phyloP scores from a whole-genome alignment of 768 basidiomycete genomes.

The Clitopilus passeckerianus region DNA sequence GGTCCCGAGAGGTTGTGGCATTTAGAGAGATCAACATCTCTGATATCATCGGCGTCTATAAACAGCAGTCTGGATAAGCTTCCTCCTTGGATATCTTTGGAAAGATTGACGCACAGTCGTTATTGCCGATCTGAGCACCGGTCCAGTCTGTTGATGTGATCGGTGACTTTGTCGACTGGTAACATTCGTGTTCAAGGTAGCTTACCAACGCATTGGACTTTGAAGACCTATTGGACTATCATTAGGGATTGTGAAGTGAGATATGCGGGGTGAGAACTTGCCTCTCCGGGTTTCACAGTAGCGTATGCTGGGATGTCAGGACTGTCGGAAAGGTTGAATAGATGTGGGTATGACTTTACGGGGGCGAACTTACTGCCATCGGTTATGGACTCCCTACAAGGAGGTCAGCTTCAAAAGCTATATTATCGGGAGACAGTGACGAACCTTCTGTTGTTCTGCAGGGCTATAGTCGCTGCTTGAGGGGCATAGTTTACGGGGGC shows the following conservation, averaged over 20 bases:
- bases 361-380: conserved; percentile 58
- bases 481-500: background rate
- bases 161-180: background rate
- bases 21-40: conserved; percentile 57
- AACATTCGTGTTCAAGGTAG: background rate
- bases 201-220: conserved; percentile 64
- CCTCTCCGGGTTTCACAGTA: conserved; percentile 61
- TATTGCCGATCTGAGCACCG: conserved; percentile 74
- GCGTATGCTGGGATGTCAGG: conserved; percentile 61
- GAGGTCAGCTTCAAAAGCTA: background rate
- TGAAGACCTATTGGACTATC: conserved; percentile 46
- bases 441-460: conserved; percentile 58
- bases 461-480: conserved; percentile 17
- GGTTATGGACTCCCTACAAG: conserved; percentile 58
- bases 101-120: conserved; percentile 44
- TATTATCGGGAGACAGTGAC: conserved; percentile 2
- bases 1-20: conserved; percentile 78
- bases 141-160: conserved; percentile 57
- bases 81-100: background rate
- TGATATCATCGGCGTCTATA: conserved; percentile 62
- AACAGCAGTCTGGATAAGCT: background rate
- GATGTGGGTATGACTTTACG: background rate
- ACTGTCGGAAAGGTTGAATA: conserved; percentile 20
- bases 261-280: conserved; percentile 10
- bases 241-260: conserved; percentile 1